Conservation (phyloP, 2,329 filamentous ascomycete genomes). For the Rosellinia necatrix region DNA sequence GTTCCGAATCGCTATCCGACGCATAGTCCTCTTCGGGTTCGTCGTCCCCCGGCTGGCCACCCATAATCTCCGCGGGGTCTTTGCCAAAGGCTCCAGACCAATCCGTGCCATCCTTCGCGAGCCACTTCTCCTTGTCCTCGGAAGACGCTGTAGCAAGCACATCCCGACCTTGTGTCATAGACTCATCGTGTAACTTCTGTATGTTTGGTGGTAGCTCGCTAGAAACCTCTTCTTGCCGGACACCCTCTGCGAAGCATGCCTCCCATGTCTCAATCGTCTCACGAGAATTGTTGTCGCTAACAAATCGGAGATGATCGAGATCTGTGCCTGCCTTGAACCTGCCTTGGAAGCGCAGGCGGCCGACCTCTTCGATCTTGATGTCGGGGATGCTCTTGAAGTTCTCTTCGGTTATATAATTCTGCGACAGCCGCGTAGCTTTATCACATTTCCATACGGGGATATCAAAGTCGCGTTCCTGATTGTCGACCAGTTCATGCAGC, state of each 20-base stretch:
- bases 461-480: constrained; percentile 75
- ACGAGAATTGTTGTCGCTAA: constrained; percentile 83
- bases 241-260: constrained; percentile 85
- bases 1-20: constrained; percentile 41
- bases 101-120: constrained; percentile 78
- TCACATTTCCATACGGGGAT: constrained; percentile 90
- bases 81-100: constrained; percentile 87
- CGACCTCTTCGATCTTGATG: constrained; percentile 77
- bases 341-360: constrained; percentile 77
- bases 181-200: constrained; percentile 79
- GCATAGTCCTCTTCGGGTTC: constrained; percentile 38
- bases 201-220: constrained; percentile 74
- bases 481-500: constrained; percentile 84
- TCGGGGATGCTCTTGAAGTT: constrained; percentile 74
- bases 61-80: constrained; percentile 64
- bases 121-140: constrained; percentile 77
- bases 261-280: constrained; percentile 97
- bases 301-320: constrained; percentile 80
- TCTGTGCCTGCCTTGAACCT: constrained; percentile 91
- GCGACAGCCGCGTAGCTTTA: constrained; percentile 74
- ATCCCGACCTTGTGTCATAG: constrained; percentile 78
- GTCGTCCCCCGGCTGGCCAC: constrained; percentile 27
- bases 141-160: constrained; percentile 74
- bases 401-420: constrained; percentile 87
- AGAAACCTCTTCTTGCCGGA: constrained; percentile 71